Evolutionary conservation across 2,329 filamentous ascomycete species (phyloP), one percentile per base, ranked within the genome.

Genomic region (Capronia coronata): DNA sequence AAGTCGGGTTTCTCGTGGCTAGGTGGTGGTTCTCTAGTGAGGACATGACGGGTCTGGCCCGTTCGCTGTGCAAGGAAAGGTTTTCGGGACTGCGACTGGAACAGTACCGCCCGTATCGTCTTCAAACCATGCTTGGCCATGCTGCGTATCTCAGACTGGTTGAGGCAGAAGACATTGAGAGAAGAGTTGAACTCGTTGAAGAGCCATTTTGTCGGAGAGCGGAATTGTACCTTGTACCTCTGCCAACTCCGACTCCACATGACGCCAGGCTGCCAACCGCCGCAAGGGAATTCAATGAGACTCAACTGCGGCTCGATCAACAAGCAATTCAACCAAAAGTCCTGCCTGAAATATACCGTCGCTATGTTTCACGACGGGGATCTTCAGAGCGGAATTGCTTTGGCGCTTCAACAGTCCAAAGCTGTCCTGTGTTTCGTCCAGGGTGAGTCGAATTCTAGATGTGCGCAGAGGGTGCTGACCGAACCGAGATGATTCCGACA

Each of bases 341-440:
- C 7, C 14, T 18, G 7, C 34, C 7, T 9, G 14, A 37, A 5
- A 7, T 25, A 7, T 25, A 41, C 6, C 13, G 16, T 43, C 40
- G 38, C 43, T 39, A 90, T 94, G 83, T 96, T 95, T 68, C 90
- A 89, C 65, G 63, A 82, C 52, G 90, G 89, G 14, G 82, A 80
- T 53, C 69, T 96, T 16, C 86, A 94, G 61, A 83, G 84, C 61
- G 90, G 87, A 51, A 94, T 96, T 60, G 75, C 78, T 25, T 73
- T 79, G 16, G 88, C 90, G 10, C 75, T 96, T 5, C 77, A 80
- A 52, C 75, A 90, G 65, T 73, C 79, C 51, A 94, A 91, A 67
- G 75, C 85, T 14, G 86, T 96, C 0, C 78, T 86, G 23, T 94
- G 88, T 69, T 94, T 96, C 67, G 83, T 95, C 25, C 80, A 82